These are phyloP conservation scores for Amylocystis lapponica DNA, from an alignment of 768 basidiomycete genomes.

Conservation along the genomic window DNA sequence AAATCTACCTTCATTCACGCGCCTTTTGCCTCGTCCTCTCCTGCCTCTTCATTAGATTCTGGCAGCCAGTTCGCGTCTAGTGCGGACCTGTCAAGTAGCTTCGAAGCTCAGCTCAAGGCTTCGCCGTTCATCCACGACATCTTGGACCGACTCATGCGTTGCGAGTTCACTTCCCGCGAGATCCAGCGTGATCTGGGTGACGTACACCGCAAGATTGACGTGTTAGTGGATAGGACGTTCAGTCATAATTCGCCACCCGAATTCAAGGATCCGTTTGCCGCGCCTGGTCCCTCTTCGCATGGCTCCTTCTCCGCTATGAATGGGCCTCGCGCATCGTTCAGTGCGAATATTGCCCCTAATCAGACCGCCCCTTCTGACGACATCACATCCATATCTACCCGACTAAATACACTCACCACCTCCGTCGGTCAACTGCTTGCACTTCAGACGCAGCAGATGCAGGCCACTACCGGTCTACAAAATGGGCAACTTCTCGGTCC, in stretches of 20 bases:
- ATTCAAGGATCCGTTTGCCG: slow-evolving; percentile 78
- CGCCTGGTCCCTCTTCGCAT: slow-evolving; percentile 16
- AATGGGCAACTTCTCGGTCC: slow-evolving; percentile 24
- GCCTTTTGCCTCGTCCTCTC: slow-evolving; percentile 59
- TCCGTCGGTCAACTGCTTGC: slow-evolving; percentile 84
- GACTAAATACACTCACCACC: slow-evolving; percentile 72
- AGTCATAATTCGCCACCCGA: slow-evolving; percentile 44
- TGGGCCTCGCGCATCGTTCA: slow-evolving; percentile 55
- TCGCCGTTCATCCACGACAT: slow-evolving; percentile 76
- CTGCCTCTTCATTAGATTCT: slow-evolving; percentile 74
- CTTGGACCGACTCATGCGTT: slow-evolving; percentile 65
- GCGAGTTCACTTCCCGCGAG: slow-evolving; percentile 63
- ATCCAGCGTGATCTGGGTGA: slow-evolving; percentile 71
- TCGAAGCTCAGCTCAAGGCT: slow-evolving; percentile 70
- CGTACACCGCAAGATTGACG: slow-evolving; percentile 70
- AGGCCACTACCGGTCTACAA: slow-evolving; percentile 22
- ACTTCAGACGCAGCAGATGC: slow-evolving; percentile 69
- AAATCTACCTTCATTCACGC: slow-evolving; percentile 40
- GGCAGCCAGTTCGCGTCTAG: slow-evolving; percentile 54
- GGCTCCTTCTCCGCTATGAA: slow-evolving; percentile 26
- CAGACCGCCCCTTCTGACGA: slow-evolving; percentile 65
- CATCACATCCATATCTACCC: slow-evolving; percentile 69
- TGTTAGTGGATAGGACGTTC: slow-evolving; percentile 66
- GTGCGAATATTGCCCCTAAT: slow-evolving; percentile 67
- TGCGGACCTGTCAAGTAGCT: slow-evolving; percentile 41